phyloP scores from a whole-genome alignment of 2,329 filamentous ascomycete species.

The Lizonia empirigonia region DNA sequence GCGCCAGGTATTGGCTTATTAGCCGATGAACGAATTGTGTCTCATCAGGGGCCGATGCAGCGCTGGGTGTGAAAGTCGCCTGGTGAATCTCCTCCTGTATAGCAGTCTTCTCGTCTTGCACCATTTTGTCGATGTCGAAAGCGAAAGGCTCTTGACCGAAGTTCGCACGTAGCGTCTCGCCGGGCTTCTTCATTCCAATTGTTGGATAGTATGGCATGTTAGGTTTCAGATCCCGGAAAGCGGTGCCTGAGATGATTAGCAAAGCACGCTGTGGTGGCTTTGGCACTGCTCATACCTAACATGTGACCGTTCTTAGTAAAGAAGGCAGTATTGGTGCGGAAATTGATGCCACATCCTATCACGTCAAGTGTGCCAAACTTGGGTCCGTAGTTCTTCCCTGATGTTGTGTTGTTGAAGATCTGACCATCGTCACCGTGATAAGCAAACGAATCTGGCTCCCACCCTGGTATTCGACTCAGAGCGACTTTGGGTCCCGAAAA shows the following conservation, averaged over 20 bases:
- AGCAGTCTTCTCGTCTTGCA: slow-evolving; percentile 52
- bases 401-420: slow-evolving; percentile 64
- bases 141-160: slow-evolving; percentile 77
- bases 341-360: slow-evolving; percentile 69
- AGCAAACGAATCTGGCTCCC: slow-evolving; percentile 69
- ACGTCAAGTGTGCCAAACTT: slow-evolving; percentile 65
- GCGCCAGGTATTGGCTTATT: slow-evolving; percentile 85
- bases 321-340: slow-evolving; percentile 64
- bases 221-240: slow-evolving; percentile 69
- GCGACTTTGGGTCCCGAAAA: slow-evolving; percentile 65
- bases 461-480: slow-evolving; percentile 66
- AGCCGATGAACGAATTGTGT: slow-evolving; percentile 80
- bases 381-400: slow-evolving; percentile 64
- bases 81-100: slow-evolving; percentile 43
- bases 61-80: slow-evolving; percentile 23
- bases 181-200: slow-evolving; percentile 69
- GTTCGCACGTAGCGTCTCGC: slow-evolving; percentile 64
- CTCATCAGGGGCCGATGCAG: slow-evolving; percentile 62
- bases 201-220: slow-evolving; percentile 68
- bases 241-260: slow-evolving; percentile 60
- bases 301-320: slow-evolving; percentile 69
- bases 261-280: neutral
- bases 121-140: slow-evolving; percentile 88
- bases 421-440: slow-evolving; percentile 71
- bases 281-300: slow-evolving; percentile 53